These are phyloP conservation scores for Escallonia rubra DNA, from an alignment of 129 eudicot genomes.

Conservation along the genomic window DNA sequence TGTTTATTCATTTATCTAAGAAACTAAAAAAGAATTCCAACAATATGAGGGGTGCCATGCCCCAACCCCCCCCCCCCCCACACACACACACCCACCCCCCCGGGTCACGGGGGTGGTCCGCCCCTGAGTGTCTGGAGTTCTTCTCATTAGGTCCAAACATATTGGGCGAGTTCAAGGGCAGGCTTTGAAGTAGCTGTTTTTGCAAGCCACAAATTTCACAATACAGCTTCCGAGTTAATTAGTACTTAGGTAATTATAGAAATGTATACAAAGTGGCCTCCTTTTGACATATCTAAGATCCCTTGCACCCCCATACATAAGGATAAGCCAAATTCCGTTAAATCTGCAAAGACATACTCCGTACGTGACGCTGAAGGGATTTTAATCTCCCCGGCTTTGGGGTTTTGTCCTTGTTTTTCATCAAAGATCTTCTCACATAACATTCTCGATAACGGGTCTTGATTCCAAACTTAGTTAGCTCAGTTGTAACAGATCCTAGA, in stretches of 20 bases:
- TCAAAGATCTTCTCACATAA: not conserved
- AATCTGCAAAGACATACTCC: slow-evolving; percentile 1
- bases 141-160: slow-evolving; percentile 58
- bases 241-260: slow-evolving; percentile 34
- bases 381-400: slow-evolving; percentile 35
- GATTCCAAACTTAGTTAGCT: not conserved
- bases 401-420: not conserved
- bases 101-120: too few species aligned
- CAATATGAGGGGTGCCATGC: too few species aligned
- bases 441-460: not conserved
- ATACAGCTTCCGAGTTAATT: slow-evolving; percentile 35
- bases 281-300: slow-evolving; percentile 27
- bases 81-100: too few species aligned
- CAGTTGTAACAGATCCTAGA: not conserved
- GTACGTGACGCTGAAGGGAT: slow-evolving; percentile 58
- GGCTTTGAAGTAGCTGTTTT: slow-evolving; percentile 47
- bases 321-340: slow-evolving; percentile 19
- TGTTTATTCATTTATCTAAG: too few species aligned
- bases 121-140: slow-evolving; percentile 52
- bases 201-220: slow-evolving; percentile 54
- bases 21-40: too few species aligned
- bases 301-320: slow-evolving; percentile 31
- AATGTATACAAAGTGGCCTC: slow-evolving; percentile 24
- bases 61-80: too few species aligned
- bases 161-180: slow-evolving; percentile 49